Evolutionary conservation across 2,329 filamentous ascomycete genomes (phyloP).

Genomic region (Remersonia thermophila): DNA sequence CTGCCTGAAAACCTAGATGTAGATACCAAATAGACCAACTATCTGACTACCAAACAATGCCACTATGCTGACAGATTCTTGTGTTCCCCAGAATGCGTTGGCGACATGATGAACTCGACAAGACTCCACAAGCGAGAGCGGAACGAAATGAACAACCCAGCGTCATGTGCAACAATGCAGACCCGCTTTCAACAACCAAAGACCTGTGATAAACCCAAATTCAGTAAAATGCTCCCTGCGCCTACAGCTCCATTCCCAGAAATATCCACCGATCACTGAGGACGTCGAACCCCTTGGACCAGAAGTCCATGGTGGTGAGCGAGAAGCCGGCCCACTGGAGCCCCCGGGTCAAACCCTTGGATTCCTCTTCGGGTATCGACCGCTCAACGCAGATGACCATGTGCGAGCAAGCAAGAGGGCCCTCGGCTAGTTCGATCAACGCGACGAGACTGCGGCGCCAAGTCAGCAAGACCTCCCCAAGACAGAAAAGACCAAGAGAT

Average conservation of each 20-base stretch:
- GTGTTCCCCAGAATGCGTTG: too few relatives aligned
- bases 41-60: too few relatives aligned
- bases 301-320: constrained; percentile 66
- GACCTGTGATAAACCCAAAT: too few relatives aligned
- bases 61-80: too few relatives aligned
- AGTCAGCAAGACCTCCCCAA: constrained; percentile 10
- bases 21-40: constrained; percentile 1
- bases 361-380: constrained; percentile 46
- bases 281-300: constrained; percentile 51
- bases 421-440: constrained; percentile 75
- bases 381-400: constrained; percentile 76
- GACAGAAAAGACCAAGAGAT: not conserved
- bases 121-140: too few relatives aligned
- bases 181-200: constrained; percentile 1
- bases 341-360: constrained; percentile 61
- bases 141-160: not conserved
- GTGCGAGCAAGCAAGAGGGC: constrained; percentile 61
- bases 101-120: too few relatives aligned
- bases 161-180: too few relatives aligned
- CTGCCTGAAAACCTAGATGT: not conserved
- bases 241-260: constrained; percentile 73
- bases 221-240: not conserved
- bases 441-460: constrained; percentile 60
- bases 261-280: constrained; percentile 75
- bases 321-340: constrained; percentile 91